Base-by-base conservation (phyloP, 257 asterid species). In the Phtheirospermum japonicum region DNA sequence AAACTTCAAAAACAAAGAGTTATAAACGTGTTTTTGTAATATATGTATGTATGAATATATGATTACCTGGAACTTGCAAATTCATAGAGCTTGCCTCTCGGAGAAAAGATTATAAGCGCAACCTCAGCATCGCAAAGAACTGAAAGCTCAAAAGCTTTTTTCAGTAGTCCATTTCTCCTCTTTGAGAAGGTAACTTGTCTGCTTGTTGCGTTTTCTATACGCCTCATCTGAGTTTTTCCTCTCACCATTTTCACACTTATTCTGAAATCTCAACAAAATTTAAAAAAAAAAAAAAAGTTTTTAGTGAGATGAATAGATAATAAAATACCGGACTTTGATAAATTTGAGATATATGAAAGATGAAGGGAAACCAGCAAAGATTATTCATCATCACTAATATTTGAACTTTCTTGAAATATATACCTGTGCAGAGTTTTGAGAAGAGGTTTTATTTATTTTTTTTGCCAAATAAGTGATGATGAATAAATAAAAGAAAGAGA, bases 161-260 rank as follows among this genome's bases (percentile, higher is more conserved):
- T 89, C 4, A 86, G 80, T 52, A 89, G 75, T 7, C 97, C 96
- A 76, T 83, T 90, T 77, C 96, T 69, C 56, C 97, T 75, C 84
- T 90, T 90, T 1, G 97, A 90, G 92, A 90, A 87, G 62, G 98
- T 88, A 9, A 88, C 96, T 71, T 90, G 96, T 64, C 98, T 67
- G 80, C 96, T 87, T 5, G 96, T 85, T 4, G 92, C 94, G 87
- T 88, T 85, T 63, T 90, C 98, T 57, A 90, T 90, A 59, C 90
- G 95, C 91, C 87, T 71, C 95, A 90, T 82, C 86, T 88, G 85
- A 28, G 98, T 90, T 65, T 90, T 90, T n/a, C 98, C 98, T 66
- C 98, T 66, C 77, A 85, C 98, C 98, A 90, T 90, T 17, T 48
- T 17, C 6, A 10, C 45, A 67, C 61, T 59, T 23, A 23, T 3